Base-by-base conservation (phyloP, 805 yeast genomes). In the Wickerhamiella brachini region DNA sequence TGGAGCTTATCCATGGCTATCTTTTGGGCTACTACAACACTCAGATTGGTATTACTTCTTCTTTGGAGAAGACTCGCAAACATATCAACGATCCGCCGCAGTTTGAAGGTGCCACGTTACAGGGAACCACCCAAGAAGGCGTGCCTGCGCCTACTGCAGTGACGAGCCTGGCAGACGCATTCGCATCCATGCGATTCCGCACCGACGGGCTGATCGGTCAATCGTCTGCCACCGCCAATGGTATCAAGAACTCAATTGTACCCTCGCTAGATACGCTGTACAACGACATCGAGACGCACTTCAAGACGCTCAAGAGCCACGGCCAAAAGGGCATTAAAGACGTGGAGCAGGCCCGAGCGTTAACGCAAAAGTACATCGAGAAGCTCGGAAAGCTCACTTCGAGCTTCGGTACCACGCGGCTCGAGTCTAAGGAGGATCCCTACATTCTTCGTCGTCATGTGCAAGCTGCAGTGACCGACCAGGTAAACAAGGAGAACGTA, bases 381-480 rank as follows among this genome's bases (percentile, higher is more conserved):
- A 59, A 59, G 20, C 59, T 69, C n/a, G 65, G 69, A 45, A 60
- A 58, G 39, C 49, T 53, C 26, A 62, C 69, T 10, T 47, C 66
- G 2, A 66, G 70, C 42, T 42, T 24, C 24, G 52, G 54, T 46
- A 49, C 55, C n/a, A 49, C 57, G 24, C 69, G 64, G 50, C 51
- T 65, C 5, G 77, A 73, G 38, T 65, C 68, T 48, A 61, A 63
- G 47, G 61, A 61, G 43, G 80, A 76, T 55, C 80, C 80, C 5
- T 76, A 69, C 54, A 59, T 74, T 23, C 54, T 67, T 44, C 69
- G 70, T 54, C 68, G 77, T 46, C 47, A 53, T 5, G 60, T 71
- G 4, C 49, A 65, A 18, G 58, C 61, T 45, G 60, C 67, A 43
- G 69, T 75, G 8, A 67, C 64, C 15, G 60, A 56, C 24, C 79